Percentiles rank a stretch among this genome's conserved stretches.
Evolutionary conservation across 164 flowering plant genomes (phyloP).

Genomic region (Dillenia turbinata): DNA sequence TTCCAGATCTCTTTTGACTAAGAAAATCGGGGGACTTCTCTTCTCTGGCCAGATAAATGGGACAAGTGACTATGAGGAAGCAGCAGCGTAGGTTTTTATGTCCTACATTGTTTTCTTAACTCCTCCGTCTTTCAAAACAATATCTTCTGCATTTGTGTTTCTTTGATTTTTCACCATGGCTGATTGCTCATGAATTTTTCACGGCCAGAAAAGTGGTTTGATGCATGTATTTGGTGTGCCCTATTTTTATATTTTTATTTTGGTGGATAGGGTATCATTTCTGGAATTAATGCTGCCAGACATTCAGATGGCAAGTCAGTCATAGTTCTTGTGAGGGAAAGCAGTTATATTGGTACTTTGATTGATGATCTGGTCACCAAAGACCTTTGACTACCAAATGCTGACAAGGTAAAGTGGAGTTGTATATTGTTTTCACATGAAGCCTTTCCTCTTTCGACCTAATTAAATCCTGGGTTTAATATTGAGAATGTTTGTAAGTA

Average conservation of each 20-base stretch:
- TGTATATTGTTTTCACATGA: neutral
- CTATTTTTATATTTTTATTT: neutral
- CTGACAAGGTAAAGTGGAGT: slow-evolving; percentile 69
- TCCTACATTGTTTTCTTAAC: neutral
- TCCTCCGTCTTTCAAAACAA: neutral
- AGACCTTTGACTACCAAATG: slow-evolving; percentile 94
- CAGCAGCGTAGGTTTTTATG: slow-evolving; percentile 83
- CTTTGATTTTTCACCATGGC: neutral
- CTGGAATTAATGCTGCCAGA: slow-evolving; percentile 96
- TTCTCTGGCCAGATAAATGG: slow-evolving; percentile 99
- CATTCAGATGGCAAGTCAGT: slow-evolving; percentile 74
- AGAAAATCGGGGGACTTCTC: slow-evolving; percentile 83
- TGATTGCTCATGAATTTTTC: neutral
- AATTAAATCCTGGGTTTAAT: too few relatives aligned
- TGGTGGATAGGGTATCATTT: slow-evolving; percentile 62
- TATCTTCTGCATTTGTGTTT: slow-evolving; percentile 2
- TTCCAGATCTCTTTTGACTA: slow-evolving; percentile 89
- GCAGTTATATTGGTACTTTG: slow-evolving; percentile 91
- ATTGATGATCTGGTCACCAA: slow-evolving; percentile 96
- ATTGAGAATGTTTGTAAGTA: too few relatives aligned
- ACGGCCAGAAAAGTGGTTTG: neutral
- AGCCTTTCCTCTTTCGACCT: too few relatives aligned
- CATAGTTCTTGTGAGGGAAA: slow-evolving; percentile 91
- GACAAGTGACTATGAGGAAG: slow-evolving; percentile 97
- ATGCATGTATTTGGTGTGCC: neutral